Percentiles rank a stretch among this genome's conserved stretches.
phyloP scores from a whole-genome alignment of 2,329 filamentous ascomycete genomes.

The Diaporthe vexans region DNA sequence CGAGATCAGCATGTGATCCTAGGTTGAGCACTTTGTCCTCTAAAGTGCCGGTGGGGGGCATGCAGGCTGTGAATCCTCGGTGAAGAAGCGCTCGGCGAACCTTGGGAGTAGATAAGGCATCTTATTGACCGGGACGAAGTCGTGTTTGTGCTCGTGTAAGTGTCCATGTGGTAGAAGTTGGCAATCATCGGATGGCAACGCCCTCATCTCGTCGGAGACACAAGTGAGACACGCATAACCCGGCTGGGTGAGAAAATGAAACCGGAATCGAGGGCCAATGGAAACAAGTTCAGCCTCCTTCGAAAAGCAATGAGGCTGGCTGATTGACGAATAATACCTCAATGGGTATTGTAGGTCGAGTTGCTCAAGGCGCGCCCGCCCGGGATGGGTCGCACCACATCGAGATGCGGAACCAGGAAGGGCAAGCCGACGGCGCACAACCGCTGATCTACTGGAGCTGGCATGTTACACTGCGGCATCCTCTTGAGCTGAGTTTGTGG shows the following conservation, averaged over 20 bases:
- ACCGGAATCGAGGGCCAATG: neutral
- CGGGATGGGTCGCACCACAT: constrained; percentile 14
- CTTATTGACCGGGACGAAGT: neutral
- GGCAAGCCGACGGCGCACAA: neutral
- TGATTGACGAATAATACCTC: constrained; percentile 6
- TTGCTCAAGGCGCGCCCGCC: neutral
- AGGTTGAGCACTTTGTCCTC: neutral
- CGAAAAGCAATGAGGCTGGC: constrained; percentile 7
- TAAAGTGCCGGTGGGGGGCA: neutral
- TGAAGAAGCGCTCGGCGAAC: neutral
- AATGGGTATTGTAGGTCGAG: constrained; percentile 2
- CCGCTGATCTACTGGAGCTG: neutral
- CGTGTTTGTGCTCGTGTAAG: constrained; percentile 5
- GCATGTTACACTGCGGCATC: neutral
- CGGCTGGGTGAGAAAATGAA: neutral
- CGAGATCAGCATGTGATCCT: neutral
- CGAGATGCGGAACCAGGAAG: neutral
- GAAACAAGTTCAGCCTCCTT: neutral
- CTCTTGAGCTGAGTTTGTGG: neutral
- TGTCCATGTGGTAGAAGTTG: neutral
- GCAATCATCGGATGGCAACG: neutral
- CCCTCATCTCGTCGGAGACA: neutral
- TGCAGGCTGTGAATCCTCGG: neutral
- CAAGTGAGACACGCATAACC: neutral
- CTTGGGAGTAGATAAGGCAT: too few species aligned